A percentile compares a stretch with the other conserved stretches of the same genome.
Conservation (phyloP, 2,329 filamentous ascomycete species). For the Thyridium curvatum region DNA sequence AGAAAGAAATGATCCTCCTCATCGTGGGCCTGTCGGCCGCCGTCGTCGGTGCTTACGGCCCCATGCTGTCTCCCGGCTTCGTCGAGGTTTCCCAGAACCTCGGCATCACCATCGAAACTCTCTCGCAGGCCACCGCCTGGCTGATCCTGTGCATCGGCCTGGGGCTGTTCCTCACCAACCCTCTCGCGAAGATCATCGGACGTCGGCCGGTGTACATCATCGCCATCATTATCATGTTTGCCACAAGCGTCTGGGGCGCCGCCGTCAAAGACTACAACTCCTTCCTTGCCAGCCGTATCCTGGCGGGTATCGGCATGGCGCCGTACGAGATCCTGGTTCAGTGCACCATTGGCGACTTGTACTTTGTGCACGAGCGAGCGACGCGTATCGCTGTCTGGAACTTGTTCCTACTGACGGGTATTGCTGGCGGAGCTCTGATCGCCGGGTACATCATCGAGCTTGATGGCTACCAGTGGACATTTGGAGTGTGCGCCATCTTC, state of each 20-base stretch:
- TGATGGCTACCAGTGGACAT: conserved; percentile 36
- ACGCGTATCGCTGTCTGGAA: conserved; percentile 34
- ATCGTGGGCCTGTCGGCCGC: conserved; percentile 38
- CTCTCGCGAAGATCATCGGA: conserved; percentile 43
- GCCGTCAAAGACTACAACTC: conserved; percentile 33
- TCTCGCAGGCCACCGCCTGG: conserved; percentile 41
- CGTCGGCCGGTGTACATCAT: conserved; percentile 42
- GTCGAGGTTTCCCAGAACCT: conserved; percentile 35
- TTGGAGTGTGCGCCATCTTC: conserved; percentile 39
- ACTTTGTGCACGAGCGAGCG: conserved; percentile 38
- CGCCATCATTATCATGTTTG: conserved; percentile 39
- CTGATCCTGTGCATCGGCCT: conserved; percentile 40
- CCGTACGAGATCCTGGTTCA: conserved; percentile 46
- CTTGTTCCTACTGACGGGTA: conserved; percentile 30
- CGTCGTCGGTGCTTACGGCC: conserved; percentile 43
- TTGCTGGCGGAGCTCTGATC: conserved; percentile 32
- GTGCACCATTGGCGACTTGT: conserved; percentile 40
- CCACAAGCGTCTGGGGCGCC: conserved; percentile 40
- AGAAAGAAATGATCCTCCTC: conserved; percentile 36
- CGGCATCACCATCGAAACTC: conserved; percentile 32
- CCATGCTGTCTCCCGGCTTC: conserved; percentile 44
- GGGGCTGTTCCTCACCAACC: conserved; percentile 42
- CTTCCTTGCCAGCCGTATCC: conserved; percentile 38
- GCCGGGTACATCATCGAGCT: conserved; percentile 32
- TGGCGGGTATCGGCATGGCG: conserved; percentile 42